Percentiles rank a stretch among this genome's conserved stretches.
Conservation (phyloP, 1,284 basidiomycete genomes). For the Irpex sp. region DNA sequence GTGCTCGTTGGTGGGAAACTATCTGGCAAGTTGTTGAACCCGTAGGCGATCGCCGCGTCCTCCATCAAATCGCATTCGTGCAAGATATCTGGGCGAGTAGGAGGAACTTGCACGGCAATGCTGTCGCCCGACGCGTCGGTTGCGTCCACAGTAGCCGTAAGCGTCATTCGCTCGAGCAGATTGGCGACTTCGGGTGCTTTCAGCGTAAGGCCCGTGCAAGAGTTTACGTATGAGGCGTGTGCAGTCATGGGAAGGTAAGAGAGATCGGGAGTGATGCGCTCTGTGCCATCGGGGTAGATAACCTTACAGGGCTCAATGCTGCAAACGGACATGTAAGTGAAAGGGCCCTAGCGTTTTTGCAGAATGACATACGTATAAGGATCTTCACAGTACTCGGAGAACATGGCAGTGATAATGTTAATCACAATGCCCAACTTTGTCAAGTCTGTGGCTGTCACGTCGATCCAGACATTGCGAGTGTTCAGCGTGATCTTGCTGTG, state of each 20-base stretch:
- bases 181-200: constrained; percentile 54
- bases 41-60: constrained; percentile 96
- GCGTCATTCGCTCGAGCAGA: constrained; percentile 77
- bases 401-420: constrained; percentile 95
- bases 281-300: constrained; percentile 74
- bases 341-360: background rate
- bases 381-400: constrained; percentile 92
- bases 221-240: constrained; percentile 90
- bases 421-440: constrained; percentile 96
- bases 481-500: constrained; percentile 96
- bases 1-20: constrained; percentile 95
- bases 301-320: constrained; percentile 92
- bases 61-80: constrained; percentile 99
- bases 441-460: constrained; percentile 96
- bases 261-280: constrained; percentile 80
- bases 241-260: constrained; percentile 72
- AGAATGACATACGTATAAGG: constrained; percentile 76
- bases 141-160: constrained; percentile 48
- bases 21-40: constrained; percentile 94
- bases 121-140: constrained; percentile 49
- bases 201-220: constrained; percentile 86
- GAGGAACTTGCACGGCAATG: constrained; percentile 76
- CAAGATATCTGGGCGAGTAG: constrained; percentile 93
- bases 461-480: constrained; percentile 95
- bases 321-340: constrained; percentile 7